Evolutionary conservation across 108 stramenopile genomes (phyloP).

Genomic region (Epithemia pelagica): DNA sequence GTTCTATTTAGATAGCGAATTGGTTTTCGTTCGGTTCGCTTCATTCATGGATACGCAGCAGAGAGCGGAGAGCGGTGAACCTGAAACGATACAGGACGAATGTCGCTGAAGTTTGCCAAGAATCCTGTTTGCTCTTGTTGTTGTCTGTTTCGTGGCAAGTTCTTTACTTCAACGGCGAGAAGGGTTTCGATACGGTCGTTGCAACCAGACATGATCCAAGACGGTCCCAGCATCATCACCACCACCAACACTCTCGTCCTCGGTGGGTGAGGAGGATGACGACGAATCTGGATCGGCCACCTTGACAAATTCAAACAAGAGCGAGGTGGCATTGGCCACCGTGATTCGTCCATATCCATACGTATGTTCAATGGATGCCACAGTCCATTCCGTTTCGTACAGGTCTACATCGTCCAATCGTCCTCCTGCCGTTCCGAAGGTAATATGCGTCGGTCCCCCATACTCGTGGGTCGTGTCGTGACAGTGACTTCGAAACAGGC

Average conservation of each 20-base stretch:
- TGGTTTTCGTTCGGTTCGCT: too few species aligned
- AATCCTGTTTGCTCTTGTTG: too few species aligned
- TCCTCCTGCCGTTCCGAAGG: conserved; percentile 49
- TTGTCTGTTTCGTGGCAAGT: too few species aligned
- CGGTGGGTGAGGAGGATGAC: too few species aligned
- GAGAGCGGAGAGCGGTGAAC: too few species aligned
- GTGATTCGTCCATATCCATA: conserved; percentile 50
- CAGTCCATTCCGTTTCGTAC: conserved; percentile 35
- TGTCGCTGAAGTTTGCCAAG: too few species aligned
- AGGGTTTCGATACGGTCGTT: too few species aligned
- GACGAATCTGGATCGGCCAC: too few species aligned
- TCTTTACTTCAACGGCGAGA: too few species aligned
- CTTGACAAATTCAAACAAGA: conserved; percentile 45
- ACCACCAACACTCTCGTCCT: conserved; percentile 13
- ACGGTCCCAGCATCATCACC: conserved; percentile 36
- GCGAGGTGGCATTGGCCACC: conserved; percentile 32
- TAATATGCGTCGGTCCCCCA: conserved; percentile 56
- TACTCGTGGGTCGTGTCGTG: conserved; percentile 3
- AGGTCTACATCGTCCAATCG: conserved; percentile 17
- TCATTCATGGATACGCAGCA: too few species aligned
- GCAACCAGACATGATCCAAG: background rate
- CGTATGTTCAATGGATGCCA: conserved; percentile 15
- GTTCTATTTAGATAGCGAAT: too few species aligned
- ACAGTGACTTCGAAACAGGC: conserved; percentile 43
- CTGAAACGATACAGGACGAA: too few species aligned